phyloP scores from a whole-genome alignment of 2,329 filamentous ascomycete genomes.

The Lecanicillium sp. region DNA sequence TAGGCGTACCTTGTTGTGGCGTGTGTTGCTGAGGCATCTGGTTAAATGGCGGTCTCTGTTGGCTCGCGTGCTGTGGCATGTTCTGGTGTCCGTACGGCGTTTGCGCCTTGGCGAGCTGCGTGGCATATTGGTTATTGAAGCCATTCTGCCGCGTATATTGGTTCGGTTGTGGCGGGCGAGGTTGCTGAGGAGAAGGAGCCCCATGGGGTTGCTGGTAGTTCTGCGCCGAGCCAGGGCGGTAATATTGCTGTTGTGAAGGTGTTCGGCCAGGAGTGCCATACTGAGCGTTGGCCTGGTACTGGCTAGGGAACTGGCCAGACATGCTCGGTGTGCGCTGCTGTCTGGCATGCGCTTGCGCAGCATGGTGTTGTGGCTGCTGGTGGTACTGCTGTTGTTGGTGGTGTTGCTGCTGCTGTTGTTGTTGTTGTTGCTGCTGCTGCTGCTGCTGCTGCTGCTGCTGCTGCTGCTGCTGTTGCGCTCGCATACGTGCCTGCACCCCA shows the following conservation, averaged over 20 bases:
- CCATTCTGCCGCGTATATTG: slow-evolving; percentile 43
- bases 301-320: slow-evolving; percentile 32
- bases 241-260: slow-evolving; percentile 32
- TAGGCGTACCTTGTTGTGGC: slow-evolving; percentile 31
- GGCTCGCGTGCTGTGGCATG: slow-evolving; percentile 38
- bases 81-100: slow-evolving; percentile 43
- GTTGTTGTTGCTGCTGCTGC: slow-evolving; percentile 18
- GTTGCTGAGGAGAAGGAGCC: slow-evolving; percentile 20
- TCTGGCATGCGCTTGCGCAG: slow-evolving; percentile 15
- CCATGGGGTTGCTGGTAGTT: slow-evolving; percentile 25
- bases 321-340: slow-evolving; percentile 31
- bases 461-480: slow-evolving; percentile 27
- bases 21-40: slow-evolving; percentile 29
- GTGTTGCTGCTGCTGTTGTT: slow-evolving; percentile 17
- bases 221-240: slow-evolving; percentile 14
- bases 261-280: slow-evolving; percentile 40
- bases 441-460: slow-evolving; percentile 20
- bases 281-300: slow-evolving; percentile 34
- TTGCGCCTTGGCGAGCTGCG: slow-evolving; percentile 43
- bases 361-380: slow-evolving; percentile 13
- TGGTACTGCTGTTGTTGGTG: slow-evolving; percentile 12
- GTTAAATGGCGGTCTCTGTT: slow-evolving; percentile 34
- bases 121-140: slow-evolving; percentile 37
- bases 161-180: slow-evolving; percentile 33
- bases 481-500: slow-evolving; percentile 42